phyloP scores from a whole-genome alignment of 2,329 filamentous ascomycete genomes.

The Aspergillus proliferans region DNA sequence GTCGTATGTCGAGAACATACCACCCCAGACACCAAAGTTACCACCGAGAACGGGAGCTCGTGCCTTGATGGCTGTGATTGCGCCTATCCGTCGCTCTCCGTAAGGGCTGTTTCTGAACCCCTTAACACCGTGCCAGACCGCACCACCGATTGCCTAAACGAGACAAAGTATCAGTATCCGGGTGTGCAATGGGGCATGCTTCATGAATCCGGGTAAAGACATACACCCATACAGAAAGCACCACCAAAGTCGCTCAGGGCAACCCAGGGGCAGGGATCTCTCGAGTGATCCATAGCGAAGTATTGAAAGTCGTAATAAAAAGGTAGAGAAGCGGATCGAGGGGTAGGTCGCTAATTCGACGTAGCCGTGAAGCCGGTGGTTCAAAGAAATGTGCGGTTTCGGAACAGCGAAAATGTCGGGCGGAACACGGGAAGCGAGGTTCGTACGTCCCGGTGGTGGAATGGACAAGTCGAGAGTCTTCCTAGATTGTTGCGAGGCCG shows the following conservation, averaged over 20 bases:
- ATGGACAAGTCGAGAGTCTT: background rate
- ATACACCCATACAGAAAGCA: constrained; percentile 92
- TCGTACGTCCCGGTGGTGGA: background rate
- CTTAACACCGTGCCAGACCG: constrained; percentile 96
- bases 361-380: background rate
- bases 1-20: constrained; percentile 91
- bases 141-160: constrained; percentile 63
- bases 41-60: constrained; percentile 91
- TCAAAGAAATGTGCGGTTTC: background rate
- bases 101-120: constrained; percentile 85
- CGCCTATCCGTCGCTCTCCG: constrained; percentile 91
- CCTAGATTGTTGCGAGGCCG: background rate
- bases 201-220: constrained; percentile 29
- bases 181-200: constrained; percentile 23
- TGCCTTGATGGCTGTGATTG: constrained; percentile 95
- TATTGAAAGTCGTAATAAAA: constrained; percentile 1
- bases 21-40: constrained; percentile 98
- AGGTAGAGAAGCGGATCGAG: constrained; percentile 1
- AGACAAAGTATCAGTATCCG: constrained; percentile 4
- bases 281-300: constrained; percentile 76
- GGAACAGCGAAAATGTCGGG: background rate
- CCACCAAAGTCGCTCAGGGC: constrained; percentile 96
- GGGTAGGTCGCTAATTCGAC: background rate
- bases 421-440: background rate
- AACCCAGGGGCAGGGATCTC: constrained; percentile 96